Percentiles rank a stretch among this genome's conserved stretches.
Conservation (phyloP, 345 rosid genomes). For the Cardamine resedifolia region DNA sequence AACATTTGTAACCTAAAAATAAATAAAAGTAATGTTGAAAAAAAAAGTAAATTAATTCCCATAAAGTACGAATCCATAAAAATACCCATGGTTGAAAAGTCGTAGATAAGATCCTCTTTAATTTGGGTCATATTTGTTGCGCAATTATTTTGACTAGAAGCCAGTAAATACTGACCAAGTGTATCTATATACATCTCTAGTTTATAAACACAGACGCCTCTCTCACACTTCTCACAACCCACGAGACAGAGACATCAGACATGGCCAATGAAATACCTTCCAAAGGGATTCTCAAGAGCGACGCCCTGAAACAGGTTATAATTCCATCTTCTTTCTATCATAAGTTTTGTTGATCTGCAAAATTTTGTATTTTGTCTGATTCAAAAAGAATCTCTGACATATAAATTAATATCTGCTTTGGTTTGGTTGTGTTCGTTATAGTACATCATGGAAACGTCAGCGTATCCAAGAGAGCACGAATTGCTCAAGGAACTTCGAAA, state of each 20-base stretch:
- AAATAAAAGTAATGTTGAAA: too few relatives aligned
- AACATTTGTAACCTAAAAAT: too few relatives aligned
- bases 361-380: neutral
- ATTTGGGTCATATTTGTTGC: neutral
- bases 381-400: neutral
- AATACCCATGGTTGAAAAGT: neutral
- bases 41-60: too few relatives aligned
- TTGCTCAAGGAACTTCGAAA: slow-evolving; percentile 50
- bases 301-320: slow-evolving; percentile 20
- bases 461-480: slow-evolving; percentile 56
- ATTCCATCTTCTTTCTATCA: too few relatives aligned
- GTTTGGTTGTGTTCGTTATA: neutral
- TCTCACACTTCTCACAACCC: neutral
- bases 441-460: slow-evolving; percentile 42
- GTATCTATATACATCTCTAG: neutral
- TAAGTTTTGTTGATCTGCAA: neutral
- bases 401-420: neutral
- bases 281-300: slow-evolving; percentile 34
- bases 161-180: slow-evolving; percentile 15
- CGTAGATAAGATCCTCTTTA: slow-evolving; percentile 6
- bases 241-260: too few relatives aligned
- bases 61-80: too few relatives aligned
- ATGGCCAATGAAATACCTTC: slow-evolving; percentile 29
- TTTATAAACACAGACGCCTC: neutral
- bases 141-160: slow-evolving; percentile 3